These are phyloP conservation scores for Juncus effusus DNA, from an alignment of 176 grass and related monocot species.

Conservation along the genomic window DNA sequence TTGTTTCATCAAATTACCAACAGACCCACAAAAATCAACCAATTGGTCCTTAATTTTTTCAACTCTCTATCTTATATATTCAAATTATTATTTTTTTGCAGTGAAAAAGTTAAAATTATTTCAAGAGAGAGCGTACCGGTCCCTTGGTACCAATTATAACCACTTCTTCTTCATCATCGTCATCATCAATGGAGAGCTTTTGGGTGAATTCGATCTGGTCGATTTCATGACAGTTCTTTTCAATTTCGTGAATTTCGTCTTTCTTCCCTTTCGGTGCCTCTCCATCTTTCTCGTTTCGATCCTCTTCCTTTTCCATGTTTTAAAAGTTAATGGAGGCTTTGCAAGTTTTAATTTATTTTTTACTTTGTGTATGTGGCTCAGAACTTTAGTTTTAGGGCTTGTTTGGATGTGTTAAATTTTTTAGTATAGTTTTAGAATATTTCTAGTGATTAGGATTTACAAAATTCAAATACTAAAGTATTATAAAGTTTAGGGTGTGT, in stretches of 20 bases:
- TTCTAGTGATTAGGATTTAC: too few relatives aligned
- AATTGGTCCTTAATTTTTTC: not conserved
- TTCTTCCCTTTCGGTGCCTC: not conserved
- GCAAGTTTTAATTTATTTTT: not conserved
- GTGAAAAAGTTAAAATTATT: not conserved
- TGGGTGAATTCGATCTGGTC: conserved; percentile 7
- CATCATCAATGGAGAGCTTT: conserved; percentile 18
- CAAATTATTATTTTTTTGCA: not conserved
- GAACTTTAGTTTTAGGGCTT: too few relatives aligned
- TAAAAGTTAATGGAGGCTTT: not conserved
- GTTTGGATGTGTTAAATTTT: too few relatives aligned
- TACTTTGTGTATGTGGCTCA: not conserved
- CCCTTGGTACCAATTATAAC: conserved; percentile 18
- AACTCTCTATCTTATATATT: not conserved
- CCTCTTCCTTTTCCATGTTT: conserved; percentile 34
- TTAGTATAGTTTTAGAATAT: too few relatives aligned
- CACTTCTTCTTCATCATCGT: conserved; percentile 13
- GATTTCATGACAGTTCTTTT: conserved; percentile 18
- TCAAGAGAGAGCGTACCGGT: conserved; percentile 1
- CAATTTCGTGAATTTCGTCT: not conserved
- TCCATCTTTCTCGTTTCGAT: conserved; percentile 9
- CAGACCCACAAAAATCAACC: not conserved
- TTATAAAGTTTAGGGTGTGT: too few relatives aligned
- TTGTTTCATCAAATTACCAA: not conserved
- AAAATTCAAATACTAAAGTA: too few relatives aligned